Percentiles rank a stretch among this genome's conserved stretches.
Conservation (phyloP, 2,329 filamentous ascomycete genomes). For the Fusarium pseudonygamai region DNA sequence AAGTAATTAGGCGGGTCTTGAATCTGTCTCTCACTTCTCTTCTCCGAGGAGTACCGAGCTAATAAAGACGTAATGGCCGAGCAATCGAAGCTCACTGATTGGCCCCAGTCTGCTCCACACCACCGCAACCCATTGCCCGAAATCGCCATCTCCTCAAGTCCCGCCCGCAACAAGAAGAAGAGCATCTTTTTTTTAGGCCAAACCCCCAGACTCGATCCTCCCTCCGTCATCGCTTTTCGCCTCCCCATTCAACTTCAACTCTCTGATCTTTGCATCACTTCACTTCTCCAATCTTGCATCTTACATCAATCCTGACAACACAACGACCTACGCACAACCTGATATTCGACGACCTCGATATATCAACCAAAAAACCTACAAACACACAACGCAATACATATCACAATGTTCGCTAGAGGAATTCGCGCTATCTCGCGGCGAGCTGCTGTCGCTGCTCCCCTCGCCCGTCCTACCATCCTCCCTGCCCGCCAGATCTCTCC, state of each 20-base stretch:
- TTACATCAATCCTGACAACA: background rate
- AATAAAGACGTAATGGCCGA: conserved; percentile 46
- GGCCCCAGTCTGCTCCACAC: conserved; percentile 20
- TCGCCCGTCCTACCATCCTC: conserved; percentile 50
- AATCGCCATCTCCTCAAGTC: conserved; percentile 46
- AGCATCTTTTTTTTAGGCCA: conserved; percentile 43
- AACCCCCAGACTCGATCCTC: conserved; percentile 33
- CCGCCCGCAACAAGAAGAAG: conserved; percentile 25
- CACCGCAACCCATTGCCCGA: conserved; percentile 40
- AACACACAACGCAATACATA: background rate
- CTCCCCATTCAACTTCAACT: conserved; percentile 29
- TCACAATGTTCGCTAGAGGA: conserved; percentile 59
- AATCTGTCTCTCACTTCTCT: conserved; percentile 37
- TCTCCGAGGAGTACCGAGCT: conserved; percentile 45
- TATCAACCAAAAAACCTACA: background rate
- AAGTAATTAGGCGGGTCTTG: conserved; percentile 11
- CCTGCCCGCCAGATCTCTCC: conserved; percentile 55
- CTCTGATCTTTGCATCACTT: conserved; percentile 12
- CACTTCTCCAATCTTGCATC: conserved; percentile 20
- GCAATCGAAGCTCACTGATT: conserved; percentile 43
- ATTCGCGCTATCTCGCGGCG: conserved; percentile 56
- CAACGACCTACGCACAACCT: conserved; percentile 10
- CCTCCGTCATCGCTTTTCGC: conserved; percentile 40
- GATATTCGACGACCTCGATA: conserved; percentile 9
- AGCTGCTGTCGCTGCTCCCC: conserved; percentile 53